phyloP scores from a whole-genome alignment of 768 basidiomycete genomes.

The Trametes villosa region DNA sequence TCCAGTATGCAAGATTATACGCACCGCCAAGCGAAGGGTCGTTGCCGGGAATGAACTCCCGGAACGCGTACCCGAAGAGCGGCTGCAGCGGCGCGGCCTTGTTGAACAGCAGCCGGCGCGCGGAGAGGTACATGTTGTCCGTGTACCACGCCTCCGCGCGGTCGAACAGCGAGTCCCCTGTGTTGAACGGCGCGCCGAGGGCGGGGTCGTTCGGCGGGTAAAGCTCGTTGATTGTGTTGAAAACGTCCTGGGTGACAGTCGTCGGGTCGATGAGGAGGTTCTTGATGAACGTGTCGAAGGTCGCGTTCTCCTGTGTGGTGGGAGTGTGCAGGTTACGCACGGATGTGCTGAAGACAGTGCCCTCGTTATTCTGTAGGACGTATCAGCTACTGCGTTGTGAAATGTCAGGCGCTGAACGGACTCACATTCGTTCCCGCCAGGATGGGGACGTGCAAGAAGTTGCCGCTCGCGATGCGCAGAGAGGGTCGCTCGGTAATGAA shows the following conservation, averaged over 20 bases:
- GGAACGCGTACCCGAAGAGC: constrained; percentile 59
- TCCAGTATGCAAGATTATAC: constrained; percentile 1
- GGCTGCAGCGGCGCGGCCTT: constrained; percentile 51
- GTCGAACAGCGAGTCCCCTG: constrained; percentile 63
- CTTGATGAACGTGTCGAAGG: constrained; percentile 53
- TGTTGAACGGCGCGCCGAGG: constrained; percentile 57
- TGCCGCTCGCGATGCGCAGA: constrained; percentile 45
- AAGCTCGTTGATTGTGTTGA: constrained; percentile 42
- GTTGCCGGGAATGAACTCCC: constrained; percentile 61
- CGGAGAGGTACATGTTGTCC: constrained; percentile 58
- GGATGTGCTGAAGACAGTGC: constrained; percentile 46
- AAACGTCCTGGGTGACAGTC: constrained; percentile 47
- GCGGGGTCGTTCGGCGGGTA: constrained; percentile 55
- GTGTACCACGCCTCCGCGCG: constrained; percentile 61
- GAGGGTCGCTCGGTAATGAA: constrained; percentile 53
- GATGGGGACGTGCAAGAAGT: constrained; percentile 58
- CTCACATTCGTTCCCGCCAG: constrained; percentile 59
- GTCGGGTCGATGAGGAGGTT: constrained; percentile 56
- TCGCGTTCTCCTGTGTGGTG: constrained; percentile 44
- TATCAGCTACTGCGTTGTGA: no score
- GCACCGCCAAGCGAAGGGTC: constrained; percentile 51
- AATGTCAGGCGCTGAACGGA: no score
- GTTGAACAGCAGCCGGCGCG: constrained; percentile 54
- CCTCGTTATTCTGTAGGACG: constrained; percentile 50
- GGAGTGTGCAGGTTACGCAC: constrained; percentile 46